A percentile compares a stretch with the other conserved stretches of the same genome.
phyloP scores from a whole-genome alignment of 2,329 filamentous ascomycete genomes.

The Harringtonia lauricola region DNA sequence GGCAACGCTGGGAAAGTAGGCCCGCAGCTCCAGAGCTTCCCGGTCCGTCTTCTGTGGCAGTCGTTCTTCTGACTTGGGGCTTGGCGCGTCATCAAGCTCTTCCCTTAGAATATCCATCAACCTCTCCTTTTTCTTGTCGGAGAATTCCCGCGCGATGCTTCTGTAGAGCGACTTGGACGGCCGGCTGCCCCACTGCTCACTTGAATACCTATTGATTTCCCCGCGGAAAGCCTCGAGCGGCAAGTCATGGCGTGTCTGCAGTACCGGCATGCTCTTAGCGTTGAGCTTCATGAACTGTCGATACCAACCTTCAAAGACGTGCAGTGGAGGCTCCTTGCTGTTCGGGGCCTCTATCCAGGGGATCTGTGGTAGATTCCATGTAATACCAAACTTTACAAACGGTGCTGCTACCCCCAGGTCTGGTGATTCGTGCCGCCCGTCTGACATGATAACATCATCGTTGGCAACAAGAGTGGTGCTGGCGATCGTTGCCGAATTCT shows the following conservation, averaged over 20 bases:
- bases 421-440: too few relatives aligned
- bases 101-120: background rate
- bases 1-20: constrained; percentile 40
- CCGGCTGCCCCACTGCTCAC: background rate
- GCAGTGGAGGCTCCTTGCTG: background rate
- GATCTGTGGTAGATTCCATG: background rate
- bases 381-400: background rate
- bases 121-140: background rate
- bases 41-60: too few relatives aligned
- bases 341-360: background rate
- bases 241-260: background rate
- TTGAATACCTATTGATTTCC: background rate
- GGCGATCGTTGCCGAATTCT: too few relatives aligned
- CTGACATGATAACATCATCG: too few relatives aligned
- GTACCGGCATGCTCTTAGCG: too few relatives aligned
- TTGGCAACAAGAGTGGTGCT: too few relatives aligned
- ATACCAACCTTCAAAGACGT: background rate
- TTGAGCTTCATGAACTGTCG: background rate
- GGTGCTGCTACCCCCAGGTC: background rate
- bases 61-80: background rate
- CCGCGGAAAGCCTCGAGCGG: background rate
- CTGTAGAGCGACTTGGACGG: background rate
- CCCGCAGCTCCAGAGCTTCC: constrained; percentile 20
- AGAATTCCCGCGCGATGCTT: too few relatives aligned
- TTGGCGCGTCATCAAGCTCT: background rate